Evolutionary conservation across 768 basidiomycete species (phyloP).

Genomic region (Punctularia strigosozonata): DNA sequence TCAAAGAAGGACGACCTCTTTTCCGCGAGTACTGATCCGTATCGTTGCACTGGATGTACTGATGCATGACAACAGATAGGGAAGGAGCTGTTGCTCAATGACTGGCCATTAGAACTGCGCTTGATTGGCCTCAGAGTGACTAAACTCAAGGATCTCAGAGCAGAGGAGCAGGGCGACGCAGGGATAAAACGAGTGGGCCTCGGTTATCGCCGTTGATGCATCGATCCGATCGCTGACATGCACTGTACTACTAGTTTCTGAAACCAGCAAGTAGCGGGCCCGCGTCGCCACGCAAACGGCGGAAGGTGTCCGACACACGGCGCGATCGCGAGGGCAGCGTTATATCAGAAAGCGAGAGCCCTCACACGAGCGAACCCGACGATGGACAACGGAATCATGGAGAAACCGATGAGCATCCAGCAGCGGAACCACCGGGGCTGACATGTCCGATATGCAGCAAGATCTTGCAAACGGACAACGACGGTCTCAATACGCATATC

Average conservation of each 20-base stretch:
- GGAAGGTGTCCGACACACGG: slow-evolving; percentile 1
- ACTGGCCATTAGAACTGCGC: slow-evolving; percentile 69
- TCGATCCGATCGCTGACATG: slow-evolving; percentile 5
- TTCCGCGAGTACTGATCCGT: slow-evolving; percentile 32
- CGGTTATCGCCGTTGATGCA: slow-evolving; percentile 5
- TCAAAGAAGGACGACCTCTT: slow-evolving; percentile 64
- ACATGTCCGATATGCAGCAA: slow-evolving; percentile 67
- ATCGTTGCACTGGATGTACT: neutral
- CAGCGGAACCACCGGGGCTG: slow-evolving; percentile 19
- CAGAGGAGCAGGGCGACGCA: slow-evolving; percentile 20
- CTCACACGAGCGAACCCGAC: slow-evolving; percentile 2
- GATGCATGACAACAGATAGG: slow-evolving; percentile 40
- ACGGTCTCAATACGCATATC: slow-evolving; percentile 74
- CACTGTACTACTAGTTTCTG: slow-evolving; percentile 2
- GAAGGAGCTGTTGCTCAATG: slow-evolving; percentile 68
- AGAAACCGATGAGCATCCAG: slow-evolving; percentile 1
- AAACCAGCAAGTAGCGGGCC: neutral
- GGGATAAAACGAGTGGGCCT: slow-evolving; percentile 57
- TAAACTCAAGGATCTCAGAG: slow-evolving; percentile 74
- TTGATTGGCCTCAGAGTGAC: slow-evolving; percentile 84
- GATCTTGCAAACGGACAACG: slow-evolving; percentile 56
- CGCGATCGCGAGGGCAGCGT: neutral
- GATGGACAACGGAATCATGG: slow-evolving; percentile 4
- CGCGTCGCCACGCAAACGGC: slow-evolving; percentile 12
- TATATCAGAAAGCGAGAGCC: neutral